phyloP scores from a whole-genome alignment of 1,139 yeast genomes.

The Protomyces pachydermus region DNA sequence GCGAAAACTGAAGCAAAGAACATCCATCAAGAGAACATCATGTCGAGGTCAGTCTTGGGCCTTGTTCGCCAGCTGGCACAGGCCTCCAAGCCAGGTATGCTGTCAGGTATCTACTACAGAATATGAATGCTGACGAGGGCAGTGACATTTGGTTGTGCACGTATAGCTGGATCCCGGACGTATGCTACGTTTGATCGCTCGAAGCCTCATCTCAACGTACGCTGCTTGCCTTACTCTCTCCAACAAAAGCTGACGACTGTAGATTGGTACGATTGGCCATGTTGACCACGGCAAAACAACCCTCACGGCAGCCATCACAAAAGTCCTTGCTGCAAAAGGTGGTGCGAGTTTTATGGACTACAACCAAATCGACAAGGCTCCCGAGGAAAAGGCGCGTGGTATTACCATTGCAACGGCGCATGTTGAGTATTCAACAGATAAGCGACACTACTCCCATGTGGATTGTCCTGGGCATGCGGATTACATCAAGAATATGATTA shows the following conservation, averaged over 20 bases:
- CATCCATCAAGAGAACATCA: background rate
- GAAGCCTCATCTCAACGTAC: slow-evolving; percentile 81
- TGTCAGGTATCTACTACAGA: background rate
- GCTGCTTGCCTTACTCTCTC: slow-evolving; percentile 29
- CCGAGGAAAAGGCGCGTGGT: slow-evolving; percentile 99
- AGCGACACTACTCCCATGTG: slow-evolving; percentile 93
- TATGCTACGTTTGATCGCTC: slow-evolving; percentile 69
- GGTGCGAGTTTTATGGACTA: slow-evolving; percentile 93
- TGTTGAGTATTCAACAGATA: slow-evolving; percentile 88
- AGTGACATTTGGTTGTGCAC: background rate
- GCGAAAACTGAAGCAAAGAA: background rate
- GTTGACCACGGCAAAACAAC: slow-evolving; percentile 99
- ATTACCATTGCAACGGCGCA: slow-evolving; percentile 97
- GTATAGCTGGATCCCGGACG: background rate
- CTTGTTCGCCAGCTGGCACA: slow-evolving; percentile 15
- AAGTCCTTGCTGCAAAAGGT: slow-evolving; percentile 79
- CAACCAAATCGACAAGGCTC: slow-evolving; percentile 92
- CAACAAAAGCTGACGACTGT: background rate
- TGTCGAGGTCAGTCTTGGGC: slow-evolving; percentile 15
- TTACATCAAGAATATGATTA: slow-evolving; percentile 97
- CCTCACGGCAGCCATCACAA: slow-evolving; percentile 96
- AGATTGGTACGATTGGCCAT: slow-evolving; percentile 88
- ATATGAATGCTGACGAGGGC: background rate
- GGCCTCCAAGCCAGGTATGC: slow-evolving; percentile 8
- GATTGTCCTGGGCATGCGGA: slow-evolving; percentile 99